Evolutionary conservation across 352 stramenopile species (phyloP).

Genomic region (Pythium scleroteichum): DNA sequence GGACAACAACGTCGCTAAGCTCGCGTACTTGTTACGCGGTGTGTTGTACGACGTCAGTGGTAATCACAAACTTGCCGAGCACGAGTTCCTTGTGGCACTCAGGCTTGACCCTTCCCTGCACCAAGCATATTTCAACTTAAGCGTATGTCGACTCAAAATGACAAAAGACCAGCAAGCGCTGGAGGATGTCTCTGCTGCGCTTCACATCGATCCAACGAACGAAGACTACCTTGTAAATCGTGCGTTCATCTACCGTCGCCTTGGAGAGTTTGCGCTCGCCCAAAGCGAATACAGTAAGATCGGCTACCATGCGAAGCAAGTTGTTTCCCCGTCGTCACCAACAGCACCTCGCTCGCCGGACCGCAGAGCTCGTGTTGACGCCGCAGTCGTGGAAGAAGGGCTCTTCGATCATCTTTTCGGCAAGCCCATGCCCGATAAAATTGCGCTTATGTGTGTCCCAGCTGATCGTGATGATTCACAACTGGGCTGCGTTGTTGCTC

Average conservation of each 20-base stretch:
- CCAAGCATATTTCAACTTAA: conserved; percentile 54
- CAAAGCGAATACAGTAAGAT: conserved; percentile 33
- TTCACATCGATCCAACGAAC: conserved; percentile 26
- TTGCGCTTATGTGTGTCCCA: conserved; percentile 54
- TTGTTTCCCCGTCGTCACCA: neutral
- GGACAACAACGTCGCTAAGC: conserved; percentile 62
- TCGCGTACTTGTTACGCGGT: conserved; percentile 56
- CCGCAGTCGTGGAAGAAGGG: conserved; percentile 44
- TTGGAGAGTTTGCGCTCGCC: conserved; percentile 31
- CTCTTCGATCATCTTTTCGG: conserved; percentile 71
- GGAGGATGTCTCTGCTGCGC: conserved; percentile 24
- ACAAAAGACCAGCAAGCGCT: conserved; percentile 27
- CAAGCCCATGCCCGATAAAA: conserved; percentile 60
- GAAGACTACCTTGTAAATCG: conserved; percentile 29
- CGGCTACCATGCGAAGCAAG: neutral
- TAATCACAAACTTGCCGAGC: conserved; percentile 43
- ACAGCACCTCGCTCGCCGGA: conserved; percentile 5
- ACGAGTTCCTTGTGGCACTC: conserved; percentile 45
- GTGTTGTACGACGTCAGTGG: conserved; percentile 57
- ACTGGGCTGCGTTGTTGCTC: conserved; percentile 45
- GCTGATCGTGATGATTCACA: conserved; percentile 42
- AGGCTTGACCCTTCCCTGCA: conserved; percentile 53
- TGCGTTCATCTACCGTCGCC: conserved; percentile 29
- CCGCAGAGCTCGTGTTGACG: neutral
- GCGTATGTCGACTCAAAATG: conserved; percentile 28